Base-by-base conservation (phyloP, 1,284 basidiomycete genomes). In the Microbotryum scabiosae region DNA sequence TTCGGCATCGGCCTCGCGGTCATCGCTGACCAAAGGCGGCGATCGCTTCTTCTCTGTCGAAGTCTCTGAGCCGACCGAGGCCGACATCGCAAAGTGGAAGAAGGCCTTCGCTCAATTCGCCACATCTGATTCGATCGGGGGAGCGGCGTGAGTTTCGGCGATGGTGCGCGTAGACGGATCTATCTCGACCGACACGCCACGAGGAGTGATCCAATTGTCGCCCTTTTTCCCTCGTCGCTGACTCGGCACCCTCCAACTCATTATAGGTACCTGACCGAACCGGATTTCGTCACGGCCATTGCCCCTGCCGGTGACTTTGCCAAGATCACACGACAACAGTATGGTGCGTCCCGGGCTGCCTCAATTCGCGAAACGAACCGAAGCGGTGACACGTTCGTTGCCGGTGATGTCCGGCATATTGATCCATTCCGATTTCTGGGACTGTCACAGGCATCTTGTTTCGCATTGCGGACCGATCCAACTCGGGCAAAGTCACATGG, bases 211-310 rank as follows among this genome's bases (percentile, higher is more conserved):
- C n/a, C n/a, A 25, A 8, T 18, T 30, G n/a, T 51, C 28, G 36
- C 49, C 41, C 57, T 16, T 48, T 21, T 10, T 36, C 28, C 46
- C 55, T 44, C 52, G 32, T 32, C 51, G 16, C 23, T 25, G 8
- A 52, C 49, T 43, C 7, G 10, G 23, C 51, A 7, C 53, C 47
- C 23, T 45, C 20, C 36, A 21, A 9, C 8, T 26, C 25, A 3
- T 25, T 85, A 9, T 59, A 78, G 91, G 75, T 93, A 82, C 75
- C 79, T 97, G 57, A 87, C 87, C 75, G 78, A 80, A 44, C 84
- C 89, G 47, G 85, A 85, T 71, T 97, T 97, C 75, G 85, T 96
- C 72, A 88, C 89, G 74, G 90, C 92, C 57, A 92, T 96, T 74
- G 90, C 87, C 44, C 90, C 91, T 4, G 82, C 82, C 59, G 84